Percentiles rank a stretch among this genome's conserved stretches.
Evolutionary conservation across 208 protist genomes (phyloP).

Genomic region (Trypanosoma avium): DNA sequence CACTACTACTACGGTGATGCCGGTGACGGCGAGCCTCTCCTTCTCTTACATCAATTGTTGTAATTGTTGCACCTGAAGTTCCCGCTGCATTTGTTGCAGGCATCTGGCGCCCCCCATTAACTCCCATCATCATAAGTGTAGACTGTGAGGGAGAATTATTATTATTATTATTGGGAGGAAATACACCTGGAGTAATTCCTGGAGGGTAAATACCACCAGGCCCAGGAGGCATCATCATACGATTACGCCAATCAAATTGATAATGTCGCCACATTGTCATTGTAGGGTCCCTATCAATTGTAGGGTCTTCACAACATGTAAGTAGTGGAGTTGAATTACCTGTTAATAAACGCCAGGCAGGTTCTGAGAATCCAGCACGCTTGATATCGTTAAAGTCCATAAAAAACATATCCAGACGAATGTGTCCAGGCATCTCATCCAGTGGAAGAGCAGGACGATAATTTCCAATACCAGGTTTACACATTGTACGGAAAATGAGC

Average conservation of each 20-base stretch:
- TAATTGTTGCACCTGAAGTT: too few relatives aligned
- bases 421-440: conserved; percentile 69
- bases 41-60: too few relatives aligned
- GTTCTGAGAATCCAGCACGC: conserved; percentile 74
- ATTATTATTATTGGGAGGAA: too few relatives aligned
- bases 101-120: too few relatives aligned
- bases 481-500: conserved; percentile 57
- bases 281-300: conserved; percentile 62
- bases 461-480: conserved; percentile 57
- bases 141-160: too few relatives aligned
- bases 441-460: conserved; percentile 70
- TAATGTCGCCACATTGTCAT: conserved; percentile 59
- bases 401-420: conserved; percentile 88
- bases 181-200: too few relatives aligned
- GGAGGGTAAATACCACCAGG: too few relatives aligned
- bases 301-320: conserved; percentile 40
- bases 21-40: too few relatives aligned
- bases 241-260: conserved; percentile 24
- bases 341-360: conserved; percentile 72
- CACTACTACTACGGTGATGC: background rate
- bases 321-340: conserved; percentile 50
- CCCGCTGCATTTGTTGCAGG: background rate
- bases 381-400: conserved; percentile 76
- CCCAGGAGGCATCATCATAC: too few relatives aligned
- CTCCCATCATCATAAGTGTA: too few relatives aligned